Percentiles rank a stretch among this genome's conserved stretches.
phyloP scores from a whole-genome alignment of 1,139 yeast genomes.

The Kodamaea plutei region DNA sequence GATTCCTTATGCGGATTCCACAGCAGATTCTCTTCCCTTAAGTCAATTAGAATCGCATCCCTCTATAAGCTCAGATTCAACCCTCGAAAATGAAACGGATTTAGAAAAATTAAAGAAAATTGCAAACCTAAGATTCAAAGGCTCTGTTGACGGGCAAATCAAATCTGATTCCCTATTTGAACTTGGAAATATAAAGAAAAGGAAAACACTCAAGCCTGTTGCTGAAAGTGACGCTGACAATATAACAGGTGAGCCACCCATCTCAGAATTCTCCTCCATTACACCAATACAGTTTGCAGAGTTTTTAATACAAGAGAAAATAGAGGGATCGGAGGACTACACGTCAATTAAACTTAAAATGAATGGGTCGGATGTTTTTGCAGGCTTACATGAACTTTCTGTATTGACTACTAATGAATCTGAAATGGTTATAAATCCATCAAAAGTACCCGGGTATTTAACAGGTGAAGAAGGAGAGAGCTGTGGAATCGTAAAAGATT shows the following conservation, averaged over 20 bases:
- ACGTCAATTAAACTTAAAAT: constrained; percentile 46
- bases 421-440: constrained; percentile 48
- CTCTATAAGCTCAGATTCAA: no score
- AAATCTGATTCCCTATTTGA: constrained; percentile 35
- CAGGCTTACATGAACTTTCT: constrained; percentile 74
- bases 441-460: constrained; percentile 65
- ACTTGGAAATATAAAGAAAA: constrained; percentile 17
- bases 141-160: constrained; percentile 33
- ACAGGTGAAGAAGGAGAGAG: constrained; percentile 69
- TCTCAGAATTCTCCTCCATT: constrained; percentile 41
- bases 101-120: constrained; percentile 26
- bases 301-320: constrained; percentile 33
- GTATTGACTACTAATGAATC: constrained; percentile 24
- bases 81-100: constrained; percentile 7
- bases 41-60: constrained; percentile 35
- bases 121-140: constrained; percentile 58
- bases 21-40: constrained; percentile 60
- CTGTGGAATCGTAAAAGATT: constrained; percentile 47
- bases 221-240: constrained; percentile 18
- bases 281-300: constrained; percentile 55
- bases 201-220: constrained; percentile 12
- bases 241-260: constrained; percentile 17
- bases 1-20: constrained; percentile 65
- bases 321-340: constrained; percentile 10
- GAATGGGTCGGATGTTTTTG: constrained; percentile 74